Evolutionary conservation across 345 rosid genomes (phyloP).

Genomic region (Acer campestre): DNA sequence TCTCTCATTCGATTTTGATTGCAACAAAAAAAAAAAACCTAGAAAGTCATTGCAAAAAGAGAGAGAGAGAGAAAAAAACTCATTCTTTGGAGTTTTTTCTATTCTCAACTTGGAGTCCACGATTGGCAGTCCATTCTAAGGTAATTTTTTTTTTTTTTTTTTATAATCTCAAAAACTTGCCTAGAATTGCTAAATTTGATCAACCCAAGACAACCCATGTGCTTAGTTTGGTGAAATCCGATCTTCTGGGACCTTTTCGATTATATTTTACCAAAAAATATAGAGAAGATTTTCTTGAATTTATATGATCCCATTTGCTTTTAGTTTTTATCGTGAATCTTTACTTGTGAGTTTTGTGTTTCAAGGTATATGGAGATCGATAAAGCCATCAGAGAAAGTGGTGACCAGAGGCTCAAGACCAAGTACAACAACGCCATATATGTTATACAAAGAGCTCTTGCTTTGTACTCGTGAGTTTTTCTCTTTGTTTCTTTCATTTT

Average conservation of each 20-base stretch:
- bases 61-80: not conserved
- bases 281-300: not conserved
- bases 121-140: not conserved
- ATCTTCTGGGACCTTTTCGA: not conserved
- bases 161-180: constrained; percentile 13
- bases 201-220: constrained; percentile 7
- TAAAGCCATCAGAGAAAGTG: constrained; percentile 77
- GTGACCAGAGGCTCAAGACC: constrained; percentile 86
- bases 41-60: too few relatives aligned
- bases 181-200: not conserved
- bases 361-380: constrained; percentile 83
- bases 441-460: constrained; percentile 83
- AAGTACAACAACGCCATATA: constrained; percentile 88
- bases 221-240: not conserved
- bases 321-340: constrained; percentile 8
- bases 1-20: not conserved
- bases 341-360: constrained; percentile 9
- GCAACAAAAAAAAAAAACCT: not conserved
- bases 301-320: constrained; percentile 16
- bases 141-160: constrained; percentile 13
- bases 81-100: not conserved
- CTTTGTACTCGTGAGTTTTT: constrained; percentile 81
- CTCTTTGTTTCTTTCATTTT: constrained; percentile 10
- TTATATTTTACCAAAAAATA: not conserved
- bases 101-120: not conserved